Evolutionary conservation across 192 early-diverging fungal species (phyloP).

Genomic region (Coemansia sp.): DNA sequence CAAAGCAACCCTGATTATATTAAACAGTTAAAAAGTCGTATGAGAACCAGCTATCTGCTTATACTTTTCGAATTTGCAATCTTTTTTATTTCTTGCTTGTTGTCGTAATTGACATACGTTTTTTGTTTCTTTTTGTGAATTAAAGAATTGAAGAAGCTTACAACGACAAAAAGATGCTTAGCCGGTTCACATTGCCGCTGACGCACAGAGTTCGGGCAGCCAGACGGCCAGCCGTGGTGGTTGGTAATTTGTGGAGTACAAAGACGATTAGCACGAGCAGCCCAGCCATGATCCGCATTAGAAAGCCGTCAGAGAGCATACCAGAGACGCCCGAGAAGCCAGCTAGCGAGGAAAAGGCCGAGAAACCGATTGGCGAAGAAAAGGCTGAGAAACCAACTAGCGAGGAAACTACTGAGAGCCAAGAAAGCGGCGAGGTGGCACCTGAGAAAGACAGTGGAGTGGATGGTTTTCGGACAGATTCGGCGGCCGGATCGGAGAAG

Average conservation of each 20-base stretch:
- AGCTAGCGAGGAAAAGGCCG: neutral
- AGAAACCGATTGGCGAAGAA: neutral
- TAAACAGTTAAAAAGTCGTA: no score
- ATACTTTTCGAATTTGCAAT: neutral
- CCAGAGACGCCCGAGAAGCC: slow-evolving; percentile 22
- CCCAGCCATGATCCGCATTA: slow-evolving; percentile 31
- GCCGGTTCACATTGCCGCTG: slow-evolving; percentile 34
- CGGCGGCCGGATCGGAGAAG: neutral
- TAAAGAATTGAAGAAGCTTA: no score
- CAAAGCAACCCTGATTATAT: no score
- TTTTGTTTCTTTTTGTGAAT: no score
- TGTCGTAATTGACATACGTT: no score
- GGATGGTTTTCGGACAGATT: neutral
- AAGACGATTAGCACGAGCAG: slow-evolving; percentile 18
- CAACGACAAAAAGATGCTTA: slow-evolving; percentile 23
- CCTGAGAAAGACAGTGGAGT: neutral
- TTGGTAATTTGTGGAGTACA: neutral
- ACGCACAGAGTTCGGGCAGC: slow-evolving; percentile 22
- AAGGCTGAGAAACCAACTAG: slow-evolving; percentile 12
- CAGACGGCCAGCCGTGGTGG: neutral
- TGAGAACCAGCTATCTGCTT: no score
- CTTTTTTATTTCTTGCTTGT: neutral
- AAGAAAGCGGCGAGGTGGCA: neutral
- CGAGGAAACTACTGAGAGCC: neutral
- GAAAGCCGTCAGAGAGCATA: slow-evolving; percentile 22